Evolutionary conservation across 805 yeast species (phyloP).

Genomic region (Tetrapisispora pingtungensis): DNA sequence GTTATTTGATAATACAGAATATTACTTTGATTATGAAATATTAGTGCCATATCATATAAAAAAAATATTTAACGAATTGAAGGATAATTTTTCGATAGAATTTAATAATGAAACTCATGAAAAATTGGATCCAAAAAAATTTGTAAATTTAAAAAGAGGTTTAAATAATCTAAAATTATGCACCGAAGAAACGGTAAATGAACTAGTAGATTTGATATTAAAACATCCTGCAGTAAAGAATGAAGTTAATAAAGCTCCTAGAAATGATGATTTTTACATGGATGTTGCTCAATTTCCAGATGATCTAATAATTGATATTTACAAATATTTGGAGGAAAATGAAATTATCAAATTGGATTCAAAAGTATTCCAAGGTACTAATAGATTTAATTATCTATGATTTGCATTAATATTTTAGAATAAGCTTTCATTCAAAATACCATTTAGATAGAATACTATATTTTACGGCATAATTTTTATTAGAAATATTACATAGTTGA

Average conservation of each 20-base stretch:
- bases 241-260: conserved; percentile 14
- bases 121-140: neutral
- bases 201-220: conserved; percentile 17
- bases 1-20: conserved; percentile 64
- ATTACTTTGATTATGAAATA: conserved; percentile 64
- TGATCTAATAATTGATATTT: conserved; percentile 8
- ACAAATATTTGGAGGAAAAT: neutral
- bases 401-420: neutral
- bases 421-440: too few relatives aligned
- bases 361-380: neutral
- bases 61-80: conserved; percentile 51
- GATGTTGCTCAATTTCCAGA: conserved; percentile 20
- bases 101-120: neutral
- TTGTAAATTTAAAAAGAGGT: neutral
- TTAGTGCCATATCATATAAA: conserved; percentile 65
- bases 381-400: neutral
- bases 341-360: neutral
- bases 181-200: conserved; percentile 17
- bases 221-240: conserved; percentile 18
- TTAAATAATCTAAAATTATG: conserved; percentile 1
- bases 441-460: neutral
- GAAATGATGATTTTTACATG: conserved; percentile 16
- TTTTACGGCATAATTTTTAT: neutral
- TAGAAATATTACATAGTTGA: neutral
- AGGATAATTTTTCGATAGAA: conserved; percentile 46